phyloP scores from a whole-genome alignment of 768 basidiomycete species.

The Obba rivulosa region DNA sequence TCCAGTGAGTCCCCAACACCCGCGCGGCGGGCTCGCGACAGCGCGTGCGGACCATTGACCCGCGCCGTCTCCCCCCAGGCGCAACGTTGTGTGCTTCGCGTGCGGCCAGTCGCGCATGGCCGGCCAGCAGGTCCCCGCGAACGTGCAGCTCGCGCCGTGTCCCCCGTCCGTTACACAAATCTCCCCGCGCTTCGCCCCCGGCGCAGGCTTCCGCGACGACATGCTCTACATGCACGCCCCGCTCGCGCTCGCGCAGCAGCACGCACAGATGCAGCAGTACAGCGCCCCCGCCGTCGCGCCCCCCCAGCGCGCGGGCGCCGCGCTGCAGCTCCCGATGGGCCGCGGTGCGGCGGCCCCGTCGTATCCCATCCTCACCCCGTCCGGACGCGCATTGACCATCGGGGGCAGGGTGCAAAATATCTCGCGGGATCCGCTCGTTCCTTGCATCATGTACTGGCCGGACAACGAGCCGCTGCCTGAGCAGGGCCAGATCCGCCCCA shows the following conservation, averaged over 20 bases:
- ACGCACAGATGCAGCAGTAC: background rate
- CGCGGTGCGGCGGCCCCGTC: no score
- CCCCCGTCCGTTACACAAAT: slow-evolving; percentile 20
- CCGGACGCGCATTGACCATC: slow-evolving; percentile 68
- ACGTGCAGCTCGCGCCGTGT: slow-evolving; percentile 1
- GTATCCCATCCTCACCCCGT: slow-evolving; percentile 69
- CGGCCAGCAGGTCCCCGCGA: slow-evolving; percentile 4
- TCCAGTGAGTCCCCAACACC: slow-evolving; percentile 54
- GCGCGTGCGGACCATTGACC: no score
- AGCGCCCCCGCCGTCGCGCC: no score
- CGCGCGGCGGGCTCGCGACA: no score
- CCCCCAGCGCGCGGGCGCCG: no score
- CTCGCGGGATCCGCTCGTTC: slow-evolving; percentile 61
- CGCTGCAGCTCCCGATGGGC: no score
- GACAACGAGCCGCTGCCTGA: slow-evolving; percentile 84
- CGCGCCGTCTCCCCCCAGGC: slow-evolving; percentile 47
- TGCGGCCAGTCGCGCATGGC: slow-evolving; percentile 60
- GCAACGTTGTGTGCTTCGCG: slow-evolving; percentile 72
- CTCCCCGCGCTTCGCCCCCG: slow-evolving; percentile 10
- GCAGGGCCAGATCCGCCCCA: slow-evolving; percentile 67
- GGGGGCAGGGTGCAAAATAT: slow-evolving; percentile 81
- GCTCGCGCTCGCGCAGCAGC: slow-evolving; percentile 1
- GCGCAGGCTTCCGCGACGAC: slow-evolving; percentile 2
- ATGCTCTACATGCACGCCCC: background rate
- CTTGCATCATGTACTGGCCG: slow-evolving; percentile 88